Conservation (phyloP, 257 asterid species). For the Lithospermum erythrorhizon region DNA sequence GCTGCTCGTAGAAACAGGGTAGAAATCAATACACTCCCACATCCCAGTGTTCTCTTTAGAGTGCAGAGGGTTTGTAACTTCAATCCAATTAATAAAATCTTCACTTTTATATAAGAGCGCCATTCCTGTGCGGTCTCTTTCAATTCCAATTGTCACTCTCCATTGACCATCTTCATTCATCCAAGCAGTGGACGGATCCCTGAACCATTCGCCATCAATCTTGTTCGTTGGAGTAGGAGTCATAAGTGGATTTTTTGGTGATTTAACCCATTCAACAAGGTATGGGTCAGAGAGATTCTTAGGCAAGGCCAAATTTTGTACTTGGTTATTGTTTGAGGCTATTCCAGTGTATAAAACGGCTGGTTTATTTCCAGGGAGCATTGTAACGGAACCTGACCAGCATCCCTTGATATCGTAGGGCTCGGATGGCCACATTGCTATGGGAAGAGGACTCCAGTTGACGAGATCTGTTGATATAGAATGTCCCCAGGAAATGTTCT, state of each 20-base stretch:
- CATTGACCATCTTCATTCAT: constrained; percentile 24
- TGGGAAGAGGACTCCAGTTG: constrained; percentile 45
- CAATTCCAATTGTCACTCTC: constrained; percentile 32
- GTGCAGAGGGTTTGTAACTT: constrained; percentile 20
- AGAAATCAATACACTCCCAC: constrained; percentile 55
- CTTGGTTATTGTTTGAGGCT: constrained; percentile 21
- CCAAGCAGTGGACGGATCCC: constrained; percentile 55
- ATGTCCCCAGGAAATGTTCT: constrained; percentile 56
- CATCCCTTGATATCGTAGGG: constrained; percentile 40
- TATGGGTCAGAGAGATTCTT: constrained; percentile 42
- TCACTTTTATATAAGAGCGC: constrained; percentile 24
- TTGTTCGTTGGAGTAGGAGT: constrained; percentile 16
- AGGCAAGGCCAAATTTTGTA: constrained; percentile 53
- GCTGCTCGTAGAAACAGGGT: constrained; percentile 17
- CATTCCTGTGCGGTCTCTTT: constrained; percentile 14
- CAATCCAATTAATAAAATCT: constrained; percentile 25
- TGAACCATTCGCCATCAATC: constrained; percentile 16
- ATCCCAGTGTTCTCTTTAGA: constrained; percentile 24
- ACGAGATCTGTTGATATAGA: constrained; percentile 49
- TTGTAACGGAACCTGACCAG: constrained; percentile 63
- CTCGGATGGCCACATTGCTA: constrained; percentile 34
- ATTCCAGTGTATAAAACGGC: constrained; percentile 52
- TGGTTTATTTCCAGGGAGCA: constrained; percentile 29
- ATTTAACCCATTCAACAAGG: constrained; percentile 44
- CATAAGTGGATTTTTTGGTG: constrained; percentile 40